Evolutionary conservation across 2,329 filamentous ascomycete genomes (phyloP), one percentile per base, ranked within the genome.

Genomic region (Calonectria fujianensis): DNA sequence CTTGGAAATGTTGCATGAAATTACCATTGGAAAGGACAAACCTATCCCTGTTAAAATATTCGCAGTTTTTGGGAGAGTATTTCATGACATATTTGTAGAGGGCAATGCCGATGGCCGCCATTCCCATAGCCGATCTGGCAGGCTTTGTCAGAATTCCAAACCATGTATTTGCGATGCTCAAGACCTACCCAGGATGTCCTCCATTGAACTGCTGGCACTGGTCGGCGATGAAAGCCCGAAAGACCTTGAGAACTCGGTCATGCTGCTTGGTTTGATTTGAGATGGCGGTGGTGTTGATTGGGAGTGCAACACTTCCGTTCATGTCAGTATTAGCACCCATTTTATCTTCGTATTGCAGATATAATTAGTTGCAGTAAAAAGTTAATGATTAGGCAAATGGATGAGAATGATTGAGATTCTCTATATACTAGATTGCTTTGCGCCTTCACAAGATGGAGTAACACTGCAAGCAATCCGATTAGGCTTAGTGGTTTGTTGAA

Each of bases 161-260:
- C 18, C 10, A 51, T 27, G 51, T 7, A n/a, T 2, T 11, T 29
- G 10, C 3, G 20, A 10, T 32, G 7, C 10, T 11, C 6, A 14
- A 57, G 8, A 57, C 50, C 13, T n/a, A 57, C 51, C 92, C 93
- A 20, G 92, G 93, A 80, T 94, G 93, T 0, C 93, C 93, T 41
- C 92, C 92, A 75, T 91, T 91, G 83, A 93, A 94, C 76, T 94
- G 92, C 81, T 94, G 89, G 79, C 92, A 94, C 3, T 94, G 84
- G 80, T 94, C 93, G 54, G 93, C 91, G 73, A 94, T 92, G 32
- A 94, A 84, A 63, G 90, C 85, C 69, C 93, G 87, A 80, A 93
- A 93, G 6, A 90, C 90, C 77, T 88, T 89, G 63, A 94, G 83
- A 1, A 93, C 90, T n/a, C 89, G 81, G 61, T 91, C 88, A 69